phyloP scores from a whole-genome alignment of 345 rosid genomes.

The Psidium guajava region DNA sequence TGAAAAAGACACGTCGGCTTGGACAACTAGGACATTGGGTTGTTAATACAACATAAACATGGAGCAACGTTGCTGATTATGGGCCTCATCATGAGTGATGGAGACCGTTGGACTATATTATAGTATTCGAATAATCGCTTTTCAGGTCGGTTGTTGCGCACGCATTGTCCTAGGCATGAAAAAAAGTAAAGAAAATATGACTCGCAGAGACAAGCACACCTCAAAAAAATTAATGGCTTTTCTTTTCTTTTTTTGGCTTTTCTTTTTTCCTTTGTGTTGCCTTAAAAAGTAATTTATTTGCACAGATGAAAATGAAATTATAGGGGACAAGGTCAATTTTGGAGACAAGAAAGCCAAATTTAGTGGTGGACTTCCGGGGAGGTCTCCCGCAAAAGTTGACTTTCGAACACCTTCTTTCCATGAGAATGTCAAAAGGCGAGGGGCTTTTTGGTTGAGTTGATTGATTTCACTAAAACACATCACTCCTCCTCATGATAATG shows the following conservation, averaged over 20 bases:
- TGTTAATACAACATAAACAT: not conserved
- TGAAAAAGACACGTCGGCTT: not conserved
- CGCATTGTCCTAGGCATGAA: not conserved
- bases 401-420: too few relatives aligned
- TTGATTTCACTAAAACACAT: not conserved
- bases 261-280: not conserved
- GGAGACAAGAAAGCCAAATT: not conserved
- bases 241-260: not conserved
- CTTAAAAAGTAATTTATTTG: not conserved
- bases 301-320: not conserved
- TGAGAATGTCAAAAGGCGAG: not conserved
- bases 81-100: conserved; percentile 22
- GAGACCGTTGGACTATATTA: not conserved
- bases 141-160: not conserved
- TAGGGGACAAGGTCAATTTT: not conserved
- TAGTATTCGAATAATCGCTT: not conserved
- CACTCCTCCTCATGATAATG: not conserved
- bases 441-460: not conserved
- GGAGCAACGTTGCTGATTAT: conserved; percentile 7
- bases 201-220: not conserved
- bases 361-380: not conserved
- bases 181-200: not conserved
- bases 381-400: not conserved
- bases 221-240: not conserved
- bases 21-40: not conserved